Evolutionary conservation across 1,284 basidiomycete genomes (phyloP), one percentile per base, ranked within the genome.

Genomic region (Amylostereum chailletii): DNA sequence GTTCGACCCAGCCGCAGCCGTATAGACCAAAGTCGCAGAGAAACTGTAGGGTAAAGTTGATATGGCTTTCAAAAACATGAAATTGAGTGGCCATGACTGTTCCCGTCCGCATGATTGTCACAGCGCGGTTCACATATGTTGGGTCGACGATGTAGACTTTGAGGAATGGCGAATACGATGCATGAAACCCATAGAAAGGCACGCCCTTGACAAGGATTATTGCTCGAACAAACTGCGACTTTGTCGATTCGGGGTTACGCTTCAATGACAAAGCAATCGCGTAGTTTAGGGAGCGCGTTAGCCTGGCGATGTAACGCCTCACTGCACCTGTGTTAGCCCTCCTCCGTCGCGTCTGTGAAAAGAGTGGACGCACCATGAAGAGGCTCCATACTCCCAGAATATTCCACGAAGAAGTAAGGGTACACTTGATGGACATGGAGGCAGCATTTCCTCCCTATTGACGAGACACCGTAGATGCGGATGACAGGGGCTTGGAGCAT

Each of bases 21-120:
- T 94, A 96, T 34, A 99, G 74, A 53, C 93, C 93, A 65, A 91
- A 94, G 68, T 99, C 95, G 64, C 88, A 88, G 78, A 98, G 81
- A 69, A 97, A 97, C 66, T 98, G 94, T 29, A 98, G 74, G 41
- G 83, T 72, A 64, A 86, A 97, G 60, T 81, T 87, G 60, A 98
- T 75, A 67, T 99, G 95, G 53, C 86, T 88, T 66, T 99, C 95
- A 64, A 86, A 96, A 5, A 86, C 76, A 51, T 80, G 76, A 68
- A 90, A 90, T 44, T 79, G 79, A 26, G 81, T 83, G 33, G 77
- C 74, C 79, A 95, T 84, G 39, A 96, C 77, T 3, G 81, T 81
- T 27, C 90, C 91, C 26, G 87, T 86, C 52, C 84, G 81, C 49
- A 96, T 65, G 49, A 94, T 79, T 19, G 88, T 81, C 36, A 81